Evolutionary conservation across 257 asterid genomes (phyloP), one percentile per base, ranked within the genome.

Genomic region (Nyctanthes arbortristis): DNA sequence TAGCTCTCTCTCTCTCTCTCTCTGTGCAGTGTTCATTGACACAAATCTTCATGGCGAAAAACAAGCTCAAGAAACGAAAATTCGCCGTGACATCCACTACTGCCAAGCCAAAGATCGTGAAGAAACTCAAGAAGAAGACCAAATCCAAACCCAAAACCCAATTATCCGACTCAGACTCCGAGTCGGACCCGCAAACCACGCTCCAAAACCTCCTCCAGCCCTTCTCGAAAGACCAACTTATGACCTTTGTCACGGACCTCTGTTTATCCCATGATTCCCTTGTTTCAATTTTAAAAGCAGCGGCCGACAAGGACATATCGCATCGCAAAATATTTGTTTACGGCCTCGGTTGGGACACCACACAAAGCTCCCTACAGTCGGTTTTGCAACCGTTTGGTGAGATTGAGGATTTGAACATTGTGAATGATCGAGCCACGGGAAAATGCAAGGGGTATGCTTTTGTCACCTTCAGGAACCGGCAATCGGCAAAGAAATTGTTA

Each of bases 381-480:
- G 56, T 79, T 20, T 87, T 93, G 57, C 43, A 78, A 32, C 70
- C 77, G 6, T 88, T 68, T 61, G 97, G 96, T 0, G 91, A 85
- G 71, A 69, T 93, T 22, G 96, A 88, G 77, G 91, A 77, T 13
- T 82, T 84, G 22, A 79, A 85, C n/a, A 84, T 88, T 11, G 90
- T 89, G 2, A 70, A 20, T 0, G 96, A 88, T 60, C 85, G 87
- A 16, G 78, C 32, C 12, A 87, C 96, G 1, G 91, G 96, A 0
- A 93, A 84, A 52, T 85, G 96, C 11, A 90, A 85, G 58, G 97
- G 98, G 9, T 93, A 87, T 61, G 98, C 87, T 0, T 93, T 93
- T 61, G n/a, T 90, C 45, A 81, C 88, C 13, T 93, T 47, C 58
- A 84, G 80, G 49, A 70, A 79, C 12, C 60, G 96, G 16, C 79